Conservation (phyloP, 306 rosid species). For the Rosa multiflora region DNA sequence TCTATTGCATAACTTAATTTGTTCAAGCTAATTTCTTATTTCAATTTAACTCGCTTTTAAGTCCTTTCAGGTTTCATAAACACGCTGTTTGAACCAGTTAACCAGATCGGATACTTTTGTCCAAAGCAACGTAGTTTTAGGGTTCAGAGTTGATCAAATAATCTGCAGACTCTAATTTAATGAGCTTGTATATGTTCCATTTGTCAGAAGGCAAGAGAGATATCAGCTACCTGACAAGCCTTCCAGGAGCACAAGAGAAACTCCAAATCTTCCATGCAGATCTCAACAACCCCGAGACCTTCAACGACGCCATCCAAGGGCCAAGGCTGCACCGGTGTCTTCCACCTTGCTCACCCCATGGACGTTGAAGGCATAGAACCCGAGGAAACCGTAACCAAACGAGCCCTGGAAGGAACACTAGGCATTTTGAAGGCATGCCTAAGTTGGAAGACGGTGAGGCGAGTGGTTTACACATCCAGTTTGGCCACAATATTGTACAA, state of each 20-base stretch:
- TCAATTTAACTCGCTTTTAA: neutral
- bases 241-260: constrained; percentile 38
- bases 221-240: constrained; percentile 41
- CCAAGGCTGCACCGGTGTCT: constrained; percentile 45
- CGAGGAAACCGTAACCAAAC: constrained; percentile 41
- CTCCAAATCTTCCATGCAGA: constrained; percentile 39
- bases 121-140: neutral
- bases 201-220: constrained; percentile 29
- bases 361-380: constrained; percentile 35
- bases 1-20: neutral
- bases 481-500: constrained; percentile 29
- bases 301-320: constrained; percentile 41
- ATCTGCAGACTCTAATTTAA: neutral
- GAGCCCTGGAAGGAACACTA: constrained; percentile 50
- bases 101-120: no score
- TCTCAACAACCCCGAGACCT: constrained; percentile 36
- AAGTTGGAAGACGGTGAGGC: constrained; percentile 38
- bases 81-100: no score
- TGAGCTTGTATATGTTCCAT: neutral
- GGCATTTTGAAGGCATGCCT: constrained; percentile 53
- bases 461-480: constrained; percentile 63
- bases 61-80: neutral
- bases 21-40: neutral
- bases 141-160: neutral
- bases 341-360: constrained; percentile 54